phyloP scores from a whole-genome alignment of 306 rosid species.

The Lathyrus tuberosus region DNA sequence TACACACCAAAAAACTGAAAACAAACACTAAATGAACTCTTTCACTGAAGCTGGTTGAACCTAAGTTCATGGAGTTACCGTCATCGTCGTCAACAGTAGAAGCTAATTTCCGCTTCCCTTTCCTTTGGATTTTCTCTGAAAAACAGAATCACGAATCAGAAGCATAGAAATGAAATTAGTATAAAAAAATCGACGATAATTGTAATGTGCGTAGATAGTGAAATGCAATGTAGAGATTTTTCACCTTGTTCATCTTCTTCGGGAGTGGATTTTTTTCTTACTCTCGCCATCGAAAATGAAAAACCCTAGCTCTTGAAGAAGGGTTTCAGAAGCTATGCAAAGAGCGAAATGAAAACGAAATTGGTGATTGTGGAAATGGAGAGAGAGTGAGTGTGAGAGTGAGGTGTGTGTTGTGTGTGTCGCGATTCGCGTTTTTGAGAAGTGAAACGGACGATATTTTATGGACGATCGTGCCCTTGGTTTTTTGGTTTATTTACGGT shows the following conservation, averaged over 20 bases:
- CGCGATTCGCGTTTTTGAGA: background rate
- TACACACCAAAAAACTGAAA: background rate
- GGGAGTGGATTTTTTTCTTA: background rate
- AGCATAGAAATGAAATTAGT: background rate
- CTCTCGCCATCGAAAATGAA: constrained; percentile 33
- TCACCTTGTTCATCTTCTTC: constrained; percentile 39
- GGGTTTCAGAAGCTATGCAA: constrained; percentile 1
- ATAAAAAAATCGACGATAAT: background rate
- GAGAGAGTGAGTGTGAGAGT: background rate
- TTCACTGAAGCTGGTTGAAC: background rate
- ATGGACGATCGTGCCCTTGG: constrained; percentile 27
- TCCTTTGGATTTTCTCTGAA: constrained; percentile 28
- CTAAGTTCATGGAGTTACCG: constrained; percentile 30
- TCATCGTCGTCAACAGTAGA: constrained; percentile 26
- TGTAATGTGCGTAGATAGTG: background rate
- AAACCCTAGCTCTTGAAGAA: constrained; percentile 39
- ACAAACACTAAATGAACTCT: background rate
- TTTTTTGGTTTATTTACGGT: background rate
- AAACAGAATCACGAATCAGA: background rate
- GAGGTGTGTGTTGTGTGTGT: background rate
- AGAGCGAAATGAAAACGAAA: background rate
- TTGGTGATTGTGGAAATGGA: background rate
- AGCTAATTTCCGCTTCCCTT: constrained; percentile 37
- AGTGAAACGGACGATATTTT: background rate
- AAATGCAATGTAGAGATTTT: background rate